Evolutionary conservation across 169 alveolate species (phyloP).

Genomic region (Sarcocystis neurona): DNA sequence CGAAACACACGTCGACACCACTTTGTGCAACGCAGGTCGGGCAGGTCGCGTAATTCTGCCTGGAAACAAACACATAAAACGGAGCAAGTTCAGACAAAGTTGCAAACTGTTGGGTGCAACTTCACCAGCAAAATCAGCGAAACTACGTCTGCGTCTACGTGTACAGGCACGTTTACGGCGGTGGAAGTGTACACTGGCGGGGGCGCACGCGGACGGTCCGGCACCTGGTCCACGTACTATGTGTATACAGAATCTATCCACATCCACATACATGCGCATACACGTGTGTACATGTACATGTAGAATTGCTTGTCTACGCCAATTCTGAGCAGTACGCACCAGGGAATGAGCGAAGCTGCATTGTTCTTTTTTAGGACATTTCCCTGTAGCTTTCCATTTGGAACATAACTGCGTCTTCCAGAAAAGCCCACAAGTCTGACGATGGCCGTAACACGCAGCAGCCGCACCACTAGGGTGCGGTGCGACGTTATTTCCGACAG

Average conservation of each 20-base stretch:
- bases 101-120: too few relatives aligned
- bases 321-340: too few relatives aligned
- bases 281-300: too few relatives aligned
- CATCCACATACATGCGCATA: too few relatives aligned
- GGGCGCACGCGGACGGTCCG: too few relatives aligned
- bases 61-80: neutral
- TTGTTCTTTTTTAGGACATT: constrained; percentile 5
- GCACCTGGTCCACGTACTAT: too few relatives aligned
- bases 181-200: neutral
- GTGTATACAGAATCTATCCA: too few relatives aligned
- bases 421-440: neutral
- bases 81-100: too few relatives aligned
- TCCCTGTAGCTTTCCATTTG: neutral
- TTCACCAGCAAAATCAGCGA: too few relatives aligned
- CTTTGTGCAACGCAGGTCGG: constrained; percentile 37
- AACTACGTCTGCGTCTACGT: too few relatives aligned
- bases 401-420: constrained; percentile 34
- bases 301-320: too few relatives aligned
- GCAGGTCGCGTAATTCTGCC: constrained; percentile 12
- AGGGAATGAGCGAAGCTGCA: constrained; percentile 31
- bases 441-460: neutral
- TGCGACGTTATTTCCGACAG: neutral
- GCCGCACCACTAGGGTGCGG: neutral
- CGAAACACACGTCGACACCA: constrained; percentile 38
- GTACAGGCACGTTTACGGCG: neutral